Conservation (phyloP, 441 rosid species). For the Jatropha podagrica region DNA sequence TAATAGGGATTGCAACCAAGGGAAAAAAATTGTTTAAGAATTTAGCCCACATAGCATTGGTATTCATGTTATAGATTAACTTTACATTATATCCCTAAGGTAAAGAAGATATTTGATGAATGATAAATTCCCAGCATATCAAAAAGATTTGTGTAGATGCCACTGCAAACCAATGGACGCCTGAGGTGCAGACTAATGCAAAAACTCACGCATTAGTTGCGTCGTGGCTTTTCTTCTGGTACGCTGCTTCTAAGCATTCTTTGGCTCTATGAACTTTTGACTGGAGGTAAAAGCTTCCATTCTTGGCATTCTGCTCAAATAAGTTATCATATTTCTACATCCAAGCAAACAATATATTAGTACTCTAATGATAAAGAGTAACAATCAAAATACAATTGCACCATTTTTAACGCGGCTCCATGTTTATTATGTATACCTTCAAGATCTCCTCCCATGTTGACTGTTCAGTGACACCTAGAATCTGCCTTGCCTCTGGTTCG, state of each 20-base stretch:
- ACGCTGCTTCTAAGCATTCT: constrained; percentile 62
- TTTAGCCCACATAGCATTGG: not conserved
- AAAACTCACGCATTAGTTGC: not conserved
- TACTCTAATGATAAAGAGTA: not conserved
- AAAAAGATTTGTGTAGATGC: not conserved
- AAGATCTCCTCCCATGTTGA: constrained; percentile 77
- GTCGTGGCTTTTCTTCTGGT: constrained; percentile 6
- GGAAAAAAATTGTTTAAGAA: not conserved
- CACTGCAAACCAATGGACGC: not conserved
- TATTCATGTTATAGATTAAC: too few species aligned
- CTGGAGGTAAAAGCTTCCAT: constrained; percentile 88
- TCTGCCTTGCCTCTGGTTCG: constrained; percentile 76
- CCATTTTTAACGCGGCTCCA: not conserved
- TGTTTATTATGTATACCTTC: constrained; percentile 33
- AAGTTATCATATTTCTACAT: constrained; percentile 65
- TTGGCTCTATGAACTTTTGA: constrained; percentile 84
- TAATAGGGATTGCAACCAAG: not conserved
- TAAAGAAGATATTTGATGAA: not conserved
- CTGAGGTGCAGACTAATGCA: not conserved
- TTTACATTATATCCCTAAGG: not conserved
- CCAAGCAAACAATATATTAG: constrained; percentile 9
- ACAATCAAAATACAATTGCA: too few species aligned
- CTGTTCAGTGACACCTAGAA: constrained; percentile 64
- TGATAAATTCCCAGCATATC: not conserved
- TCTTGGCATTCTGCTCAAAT: constrained; percentile 70